phyloP scores from a whole-genome alignment of 257 asterid species.

The Solanum ahanhuiri region DNA sequence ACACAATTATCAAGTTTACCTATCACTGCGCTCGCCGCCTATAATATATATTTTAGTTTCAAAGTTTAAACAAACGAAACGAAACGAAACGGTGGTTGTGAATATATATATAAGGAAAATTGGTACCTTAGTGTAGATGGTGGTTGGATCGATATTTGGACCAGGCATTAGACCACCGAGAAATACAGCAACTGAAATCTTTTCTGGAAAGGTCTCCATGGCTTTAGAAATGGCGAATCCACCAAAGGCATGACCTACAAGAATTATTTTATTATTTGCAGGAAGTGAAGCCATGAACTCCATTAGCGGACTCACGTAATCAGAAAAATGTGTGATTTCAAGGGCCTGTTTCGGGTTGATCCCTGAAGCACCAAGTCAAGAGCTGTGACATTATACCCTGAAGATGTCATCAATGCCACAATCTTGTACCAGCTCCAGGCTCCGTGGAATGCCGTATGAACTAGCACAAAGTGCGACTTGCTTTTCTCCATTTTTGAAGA shows the following conservation, averaged over 20 bases:
- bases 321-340: not conserved
- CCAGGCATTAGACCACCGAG: too few relatives aligned
- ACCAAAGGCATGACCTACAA: slow-evolving; percentile 24
- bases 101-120: not conserved
- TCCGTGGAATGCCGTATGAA: slow-evolving; percentile 24
- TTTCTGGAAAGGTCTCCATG: slow-evolving; percentile 25
- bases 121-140: slow-evolving; percentile 1
- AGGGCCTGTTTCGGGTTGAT: slow-evolving; percentile 11
- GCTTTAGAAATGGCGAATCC: too few relatives aligned
- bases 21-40: too few relatives aligned
- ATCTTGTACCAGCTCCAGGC: slow-evolving; percentile 36
- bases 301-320: slow-evolving; percentile 15
- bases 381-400: slow-evolving; percentile 23
- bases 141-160: not conserved
- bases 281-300: slow-evolving; percentile 20
- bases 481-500: too few relatives aligned
- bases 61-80: too few relatives aligned
- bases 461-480: slow-evolving; percentile 15
- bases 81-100: too few relatives aligned
- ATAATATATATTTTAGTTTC: too few relatives aligned
- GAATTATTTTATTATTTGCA: slow-evolving; percentile 13
- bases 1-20: not conserved
- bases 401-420: slow-evolving; percentile 2
- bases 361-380: slow-evolving; percentile 12
- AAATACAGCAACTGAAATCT: slow-evolving; percentile 11